Evolutionary conservation across 2,329 filamentous ascomycete genomes (phyloP).

Genomic region (Colletotrichum agaves): DNA sequence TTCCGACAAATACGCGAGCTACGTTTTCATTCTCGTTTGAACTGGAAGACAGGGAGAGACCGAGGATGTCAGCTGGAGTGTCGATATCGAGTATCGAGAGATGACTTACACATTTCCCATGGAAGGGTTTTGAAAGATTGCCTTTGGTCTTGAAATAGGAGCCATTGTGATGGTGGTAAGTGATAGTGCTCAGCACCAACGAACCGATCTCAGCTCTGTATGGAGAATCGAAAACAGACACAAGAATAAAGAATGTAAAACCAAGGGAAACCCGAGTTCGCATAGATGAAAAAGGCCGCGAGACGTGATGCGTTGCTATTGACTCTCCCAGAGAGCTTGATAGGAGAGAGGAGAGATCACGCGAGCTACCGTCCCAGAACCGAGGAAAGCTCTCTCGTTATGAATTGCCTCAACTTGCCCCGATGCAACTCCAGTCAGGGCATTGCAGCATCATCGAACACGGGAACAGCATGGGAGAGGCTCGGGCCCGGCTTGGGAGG

Average conservation of each 20-base stretch:
- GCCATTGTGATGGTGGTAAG: constrained; percentile 18
- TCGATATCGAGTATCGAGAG: neutral
- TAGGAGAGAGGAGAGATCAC: constrained; percentile 11
- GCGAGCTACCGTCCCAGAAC: constrained; percentile 2
- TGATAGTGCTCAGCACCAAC: constrained; percentile 29
- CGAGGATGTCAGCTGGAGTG: neutral
- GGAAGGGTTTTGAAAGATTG: constrained; percentile 28
- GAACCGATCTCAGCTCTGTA: constrained; percentile 32
- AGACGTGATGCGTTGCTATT: constrained; percentile 15
- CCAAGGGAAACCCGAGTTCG: constrained; percentile 14
- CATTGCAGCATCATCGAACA: constrained; percentile 29
- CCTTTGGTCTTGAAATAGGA: constrained; percentile 36
- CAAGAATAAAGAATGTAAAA: constrained; percentile 14
- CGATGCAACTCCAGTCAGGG: constrained; percentile 19
- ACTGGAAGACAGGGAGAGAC: neutral
- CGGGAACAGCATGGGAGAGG: constrained; percentile 2
- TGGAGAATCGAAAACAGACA: constrained; percentile 14
- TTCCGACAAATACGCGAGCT: constrained; percentile 54
- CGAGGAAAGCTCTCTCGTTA: constrained; percentile 30
- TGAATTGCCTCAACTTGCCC: constrained; percentile 27
- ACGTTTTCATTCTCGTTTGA: constrained; percentile 35
- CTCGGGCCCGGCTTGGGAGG: neutral
- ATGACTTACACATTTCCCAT: constrained; percentile 29
- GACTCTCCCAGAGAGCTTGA: constrained; percentile 39
- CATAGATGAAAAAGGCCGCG: constrained; percentile 25